Conservation (phyloP, 768 basidiomycete genomes). For the Lactifluus hygrophoroides region DNA sequence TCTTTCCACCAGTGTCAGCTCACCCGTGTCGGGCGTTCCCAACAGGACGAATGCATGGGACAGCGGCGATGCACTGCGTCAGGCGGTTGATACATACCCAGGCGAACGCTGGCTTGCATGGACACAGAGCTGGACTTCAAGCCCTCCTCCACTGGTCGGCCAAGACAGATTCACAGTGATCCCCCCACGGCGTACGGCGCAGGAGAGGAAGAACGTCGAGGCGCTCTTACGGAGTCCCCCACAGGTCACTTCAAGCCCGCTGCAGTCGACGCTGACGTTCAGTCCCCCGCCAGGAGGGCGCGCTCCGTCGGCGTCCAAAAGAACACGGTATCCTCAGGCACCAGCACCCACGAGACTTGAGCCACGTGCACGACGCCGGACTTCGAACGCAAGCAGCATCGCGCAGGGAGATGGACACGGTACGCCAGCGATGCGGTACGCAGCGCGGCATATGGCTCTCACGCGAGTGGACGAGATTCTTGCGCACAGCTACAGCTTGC, state of each 20-base stretch:
- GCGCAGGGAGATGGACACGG: constrained; percentile 4
- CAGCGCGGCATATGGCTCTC: constrained; percentile 24
- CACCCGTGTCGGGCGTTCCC: constrained; percentile 4
- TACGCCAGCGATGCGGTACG: constrained; percentile 24
- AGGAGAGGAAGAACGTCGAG: constrained; percentile 24
- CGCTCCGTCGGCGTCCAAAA: background rate
- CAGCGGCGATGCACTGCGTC: constrained; percentile 17
- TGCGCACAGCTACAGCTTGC: constrained; percentile 24
- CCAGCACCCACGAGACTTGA: background rate
- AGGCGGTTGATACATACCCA: constrained; percentile 18
- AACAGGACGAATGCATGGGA: constrained; percentile 17
- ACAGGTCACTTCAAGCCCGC: constrained; percentile 45
- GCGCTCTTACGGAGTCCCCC: constrained; percentile 50
- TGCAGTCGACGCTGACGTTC: constrained; percentile 51
- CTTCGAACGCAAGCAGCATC: constrained; percentile 14
- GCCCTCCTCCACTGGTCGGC: constrained; percentile 7
- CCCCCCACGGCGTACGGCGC: constrained; percentile 28
- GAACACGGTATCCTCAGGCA: background rate
- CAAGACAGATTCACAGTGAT: constrained; percentile 36
- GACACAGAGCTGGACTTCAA: constrained; percentile 22
- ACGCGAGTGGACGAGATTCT: constrained; percentile 27
- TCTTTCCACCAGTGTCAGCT: background rate
- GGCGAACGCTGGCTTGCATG: constrained; percentile 16
- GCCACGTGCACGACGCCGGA: background rate
- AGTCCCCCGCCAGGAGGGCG: constrained; percentile 4